A percentile compares a stretch with the other conserved stretches of the same genome.
Conservation (phyloP, 768 basidiomycete species). For the Mycena haematopus region DNA sequence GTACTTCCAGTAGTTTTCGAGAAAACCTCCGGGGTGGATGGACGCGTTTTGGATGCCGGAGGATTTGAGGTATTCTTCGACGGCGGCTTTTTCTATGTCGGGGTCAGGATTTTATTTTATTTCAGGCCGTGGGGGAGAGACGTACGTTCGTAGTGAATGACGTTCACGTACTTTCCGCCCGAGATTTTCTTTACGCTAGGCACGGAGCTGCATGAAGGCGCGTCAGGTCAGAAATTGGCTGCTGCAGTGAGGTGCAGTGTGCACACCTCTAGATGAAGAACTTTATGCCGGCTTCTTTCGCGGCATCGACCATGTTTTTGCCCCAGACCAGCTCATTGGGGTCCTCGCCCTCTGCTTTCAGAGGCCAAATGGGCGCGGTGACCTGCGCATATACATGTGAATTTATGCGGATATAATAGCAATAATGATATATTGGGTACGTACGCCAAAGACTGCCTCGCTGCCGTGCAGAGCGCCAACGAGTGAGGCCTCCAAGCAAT, state of each 20-base stretch:
- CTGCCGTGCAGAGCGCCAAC: conserved; percentile 35
- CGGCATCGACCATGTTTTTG: conserved; percentile 34
- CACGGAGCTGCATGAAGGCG: neutral
- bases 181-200: conserved; percentile 11
- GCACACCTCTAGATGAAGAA: conserved; percentile 32
- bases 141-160: conserved; percentile 15
- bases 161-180: conserved; percentile 12
- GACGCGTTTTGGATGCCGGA: conserved; percentile 24
- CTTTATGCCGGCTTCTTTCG: conserved; percentile 33
- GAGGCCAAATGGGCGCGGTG: neutral
- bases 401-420: too few relatives aligned
- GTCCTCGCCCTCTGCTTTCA: neutral
- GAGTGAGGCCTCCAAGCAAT: conserved; percentile 37
- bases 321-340: conserved; percentile 30
- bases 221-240: too few relatives aligned
- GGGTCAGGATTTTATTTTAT: neutral
- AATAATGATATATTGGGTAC: neutral
- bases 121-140: neutral
- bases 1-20: conserved; percentile 16
- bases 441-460: conserved; percentile 41
- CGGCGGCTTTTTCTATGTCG: conserved; percentile 18
- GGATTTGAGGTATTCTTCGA: conserved; percentile 31
- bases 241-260: too few relatives aligned
- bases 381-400: neutral
- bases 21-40: conserved; percentile 15